These are phyloP conservation scores for Dryadomyces quercivorus DNA, from an alignment of 2,329 filamentous ascomycete genomes.

Conservation along the genomic window DNA sequence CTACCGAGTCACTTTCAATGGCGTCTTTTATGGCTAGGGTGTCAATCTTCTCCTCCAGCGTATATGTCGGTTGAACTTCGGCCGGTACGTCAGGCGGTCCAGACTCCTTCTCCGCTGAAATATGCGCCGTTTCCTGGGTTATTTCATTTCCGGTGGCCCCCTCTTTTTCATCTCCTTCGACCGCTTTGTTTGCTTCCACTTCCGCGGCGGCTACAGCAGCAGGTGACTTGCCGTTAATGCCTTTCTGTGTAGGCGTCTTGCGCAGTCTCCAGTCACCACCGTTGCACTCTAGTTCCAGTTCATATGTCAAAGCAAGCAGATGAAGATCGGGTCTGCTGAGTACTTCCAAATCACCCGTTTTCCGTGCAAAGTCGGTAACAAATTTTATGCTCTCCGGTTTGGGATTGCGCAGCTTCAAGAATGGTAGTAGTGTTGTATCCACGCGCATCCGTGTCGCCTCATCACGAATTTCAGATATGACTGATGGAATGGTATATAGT, in stretches of 20 bases:
- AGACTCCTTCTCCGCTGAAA: neutral
- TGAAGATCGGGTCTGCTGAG: constrained; percentile 83
- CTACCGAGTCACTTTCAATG: neutral
- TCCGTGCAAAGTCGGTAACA: constrained; percentile 72
- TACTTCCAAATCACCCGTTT: constrained; percentile 80
- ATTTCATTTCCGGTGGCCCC: neutral
- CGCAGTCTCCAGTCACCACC: constrained; percentile 80
- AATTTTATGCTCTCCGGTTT: constrained; percentile 65
- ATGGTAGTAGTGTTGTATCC: constrained; percentile 74
- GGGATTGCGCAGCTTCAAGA: constrained; percentile 66
- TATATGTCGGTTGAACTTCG: constrained; percentile 6
- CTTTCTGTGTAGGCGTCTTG: constrained; percentile 66
- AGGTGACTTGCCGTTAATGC: constrained; percentile 57
- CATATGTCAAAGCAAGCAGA: constrained; percentile 80
- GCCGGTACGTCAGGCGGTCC: neutral
- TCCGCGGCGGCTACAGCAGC: constrained; percentile 10
- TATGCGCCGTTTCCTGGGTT: neutral
- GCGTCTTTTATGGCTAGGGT: constrained; percentile 8
- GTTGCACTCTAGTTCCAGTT: constrained; percentile 85
- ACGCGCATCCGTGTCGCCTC: constrained; percentile 67
- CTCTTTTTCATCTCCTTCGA: neutral
- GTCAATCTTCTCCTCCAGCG: constrained; percentile 11
- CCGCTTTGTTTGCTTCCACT: neutral
- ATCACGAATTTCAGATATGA: constrained; percentile 83
- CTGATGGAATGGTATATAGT: constrained; percentile 73